Evolutionary conservation across 306 rosid species (phyloP).

Genomic region (Abrus precatorius): DNA sequence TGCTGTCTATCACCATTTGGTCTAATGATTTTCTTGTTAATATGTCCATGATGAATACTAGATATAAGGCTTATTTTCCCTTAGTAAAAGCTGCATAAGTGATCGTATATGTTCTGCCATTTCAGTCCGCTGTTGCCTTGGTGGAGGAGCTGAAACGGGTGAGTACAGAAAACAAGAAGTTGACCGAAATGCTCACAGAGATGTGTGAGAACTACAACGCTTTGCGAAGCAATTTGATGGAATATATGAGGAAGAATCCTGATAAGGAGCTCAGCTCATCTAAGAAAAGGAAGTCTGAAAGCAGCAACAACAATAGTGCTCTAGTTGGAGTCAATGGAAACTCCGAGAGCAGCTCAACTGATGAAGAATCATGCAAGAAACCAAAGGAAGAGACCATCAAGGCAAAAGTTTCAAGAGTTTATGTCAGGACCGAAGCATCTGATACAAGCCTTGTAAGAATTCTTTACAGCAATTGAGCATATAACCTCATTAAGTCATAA

Average conservation of each 20-base stretch:
- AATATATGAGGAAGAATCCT: constrained; percentile 70
- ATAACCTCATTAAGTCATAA: not conserved
- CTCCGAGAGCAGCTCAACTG: constrained; percentile 93
- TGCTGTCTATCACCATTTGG: constrained; percentile 3
- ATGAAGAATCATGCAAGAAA: constrained; percentile 86
- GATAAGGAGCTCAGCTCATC: constrained; percentile 71
- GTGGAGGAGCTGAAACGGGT: constrained; percentile 84
- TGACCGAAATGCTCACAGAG: constrained; percentile 76
- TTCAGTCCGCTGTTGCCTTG: constrained; percentile 65
- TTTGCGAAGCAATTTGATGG: constrained; percentile 70
- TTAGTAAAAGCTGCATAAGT: constrained; percentile 25
- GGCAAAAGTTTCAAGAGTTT: constrained; percentile 69
- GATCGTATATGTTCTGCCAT: constrained; percentile 23
- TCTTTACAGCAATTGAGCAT: constrained; percentile 13
- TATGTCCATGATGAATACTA: not conserved
- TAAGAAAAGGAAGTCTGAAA: constrained; percentile 84
- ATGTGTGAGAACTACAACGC: constrained; percentile 87
- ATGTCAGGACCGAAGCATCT: constrained; percentile 72
- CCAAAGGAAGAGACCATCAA: constrained; percentile 76
- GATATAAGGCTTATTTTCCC: not conserved
- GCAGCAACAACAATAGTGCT: constrained; percentile 60
- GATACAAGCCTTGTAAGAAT: constrained; percentile 83
- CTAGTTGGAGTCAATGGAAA: constrained; percentile 60
- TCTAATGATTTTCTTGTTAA: not conserved
- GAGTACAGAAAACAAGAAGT: constrained; percentile 86